These are phyloP conservation scores for Rostrohypoxylon terebratum DNA, from an alignment of 495 filamentous ascomycete species.

Conservation along the genomic window DNA sequence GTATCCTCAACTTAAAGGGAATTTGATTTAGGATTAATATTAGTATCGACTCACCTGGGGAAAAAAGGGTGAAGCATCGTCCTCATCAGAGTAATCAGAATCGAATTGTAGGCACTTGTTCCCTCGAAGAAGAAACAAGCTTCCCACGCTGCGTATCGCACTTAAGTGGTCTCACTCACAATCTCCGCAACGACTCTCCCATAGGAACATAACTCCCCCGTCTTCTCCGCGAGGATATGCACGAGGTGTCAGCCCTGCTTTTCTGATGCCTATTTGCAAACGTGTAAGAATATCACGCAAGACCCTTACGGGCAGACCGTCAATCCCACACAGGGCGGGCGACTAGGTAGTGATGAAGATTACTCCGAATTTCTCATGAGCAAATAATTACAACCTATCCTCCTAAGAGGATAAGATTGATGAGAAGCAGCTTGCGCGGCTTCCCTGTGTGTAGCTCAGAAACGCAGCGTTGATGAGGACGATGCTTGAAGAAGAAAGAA, in stretches of 20 bases:
- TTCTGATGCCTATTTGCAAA: slow-evolving; percentile 98
- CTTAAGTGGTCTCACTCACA: slow-evolving; percentile 93
- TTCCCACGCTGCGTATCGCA: slow-evolving; percentile 96
- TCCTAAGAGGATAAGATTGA: slow-evolving; percentile 44
- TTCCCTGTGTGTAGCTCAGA: slow-evolving; percentile 97
- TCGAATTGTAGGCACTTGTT: slow-evolving; percentile 82
- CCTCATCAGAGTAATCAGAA: slow-evolving; percentile 72
- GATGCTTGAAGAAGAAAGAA: slow-evolving; percentile 72
- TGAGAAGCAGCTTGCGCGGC: slow-evolving; percentile 55
- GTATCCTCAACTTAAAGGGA: slow-evolving; percentile 49
- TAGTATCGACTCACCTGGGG: slow-evolving; percentile 67
- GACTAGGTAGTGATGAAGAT: slow-evolving; percentile 75
- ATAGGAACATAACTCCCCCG: slow-evolving; percentile 66
- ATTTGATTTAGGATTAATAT: background rate
- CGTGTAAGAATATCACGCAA: slow-evolving; percentile 82
- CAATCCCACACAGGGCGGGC: slow-evolving; percentile 52
- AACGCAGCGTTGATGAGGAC: slow-evolving; percentile 98
- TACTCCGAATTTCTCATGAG: slow-evolving; percentile 99
- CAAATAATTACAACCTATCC: slow-evolving; percentile 55
- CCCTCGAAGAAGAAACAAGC: slow-evolving; percentile 59
- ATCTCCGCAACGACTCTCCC: slow-evolving; percentile 95
- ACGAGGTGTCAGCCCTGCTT: slow-evolving; percentile 74
- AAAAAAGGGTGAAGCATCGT: slow-evolving; percentile 61
- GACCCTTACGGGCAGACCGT: slow-evolving; percentile 88
- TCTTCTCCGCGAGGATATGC: slow-evolving; percentile 57